phyloP scores from a whole-genome alignment of 176 grass and related monocot species.

The Oryza glumipatula region DNA sequence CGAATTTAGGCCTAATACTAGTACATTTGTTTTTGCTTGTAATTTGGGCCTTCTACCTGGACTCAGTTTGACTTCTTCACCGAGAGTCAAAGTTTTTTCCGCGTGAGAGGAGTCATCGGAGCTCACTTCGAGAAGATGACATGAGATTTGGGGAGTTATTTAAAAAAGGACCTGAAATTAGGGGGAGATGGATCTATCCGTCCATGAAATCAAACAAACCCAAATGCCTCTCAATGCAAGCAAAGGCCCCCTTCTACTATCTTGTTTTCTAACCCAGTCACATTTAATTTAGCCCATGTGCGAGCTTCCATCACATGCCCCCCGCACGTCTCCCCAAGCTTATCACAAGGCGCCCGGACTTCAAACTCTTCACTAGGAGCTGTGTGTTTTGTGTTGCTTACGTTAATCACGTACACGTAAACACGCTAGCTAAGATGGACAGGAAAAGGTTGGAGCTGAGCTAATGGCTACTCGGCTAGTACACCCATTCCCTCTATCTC shows the following conservation, averaged over 20 bases:
- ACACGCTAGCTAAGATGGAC: not conserved
- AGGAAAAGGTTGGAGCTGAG: not conserved
- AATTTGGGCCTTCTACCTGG: too few species aligned
- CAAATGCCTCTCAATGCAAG: conserved; percentile 33
- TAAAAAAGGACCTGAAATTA: conserved; percentile 24
- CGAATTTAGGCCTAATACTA: not conserved
- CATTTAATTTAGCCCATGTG: conserved; percentile 41
- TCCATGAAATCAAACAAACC: not conserved
- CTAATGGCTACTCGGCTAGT: too few species aligned
- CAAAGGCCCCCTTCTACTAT: conserved; percentile 30
- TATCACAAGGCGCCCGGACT: conserved; percentile 18
- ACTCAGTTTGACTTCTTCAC: not conserved
- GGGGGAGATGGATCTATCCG: conserved; percentile 21
- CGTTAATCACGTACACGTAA: not conserved
- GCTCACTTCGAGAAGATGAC: not conserved
- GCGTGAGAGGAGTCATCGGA: not conserved
- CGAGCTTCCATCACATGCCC: conserved; percentile 35
- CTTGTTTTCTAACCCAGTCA: conserved; percentile 22
- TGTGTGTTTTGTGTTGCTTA: conserved; percentile 24
- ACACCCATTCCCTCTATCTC: too few species aligned
- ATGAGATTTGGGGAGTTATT: not conserved
- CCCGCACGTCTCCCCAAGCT: conserved; percentile 36
- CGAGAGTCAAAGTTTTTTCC: not conserved
- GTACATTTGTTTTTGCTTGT: not conserved
- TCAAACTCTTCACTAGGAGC: not conserved